These are phyloP conservation scores for Diaporthe sp. DNA, from an alignment of 2,329 filamentous ascomycete species.

Conservation along the genomic window DNA sequence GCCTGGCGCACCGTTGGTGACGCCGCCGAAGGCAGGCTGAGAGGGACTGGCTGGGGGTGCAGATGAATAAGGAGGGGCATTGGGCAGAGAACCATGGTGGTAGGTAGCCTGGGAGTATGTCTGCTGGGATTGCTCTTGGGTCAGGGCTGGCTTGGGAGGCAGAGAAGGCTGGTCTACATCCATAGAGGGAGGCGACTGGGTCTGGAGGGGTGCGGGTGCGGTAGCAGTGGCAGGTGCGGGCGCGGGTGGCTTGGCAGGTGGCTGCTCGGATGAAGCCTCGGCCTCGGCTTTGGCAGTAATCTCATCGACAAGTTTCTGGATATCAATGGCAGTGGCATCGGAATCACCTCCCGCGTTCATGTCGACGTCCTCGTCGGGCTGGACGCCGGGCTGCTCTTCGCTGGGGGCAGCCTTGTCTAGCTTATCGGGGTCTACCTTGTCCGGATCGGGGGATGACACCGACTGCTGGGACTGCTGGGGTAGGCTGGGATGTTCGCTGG, in stretches of 20 bases:
- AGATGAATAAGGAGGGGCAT: constrained; percentile 35
- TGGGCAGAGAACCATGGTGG: constrained; percentile 39
- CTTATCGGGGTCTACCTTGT: constrained; percentile 35
- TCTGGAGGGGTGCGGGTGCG: constrained; percentile 16
- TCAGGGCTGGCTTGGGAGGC: constrained; percentile 47
- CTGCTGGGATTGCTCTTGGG: constrained; percentile 42
- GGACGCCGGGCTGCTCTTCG: constrained; percentile 32
- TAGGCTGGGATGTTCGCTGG: constrained; percentile 25
- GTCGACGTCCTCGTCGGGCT: constrained; percentile 38
- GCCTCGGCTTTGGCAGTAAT: constrained; percentile 49
- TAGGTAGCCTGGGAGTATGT: constrained; percentile 38
- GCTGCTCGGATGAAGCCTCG: constrained; percentile 39
- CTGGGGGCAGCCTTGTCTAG: constrained; percentile 20
- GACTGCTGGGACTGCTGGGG: constrained; percentile 18
- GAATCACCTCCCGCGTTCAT: constrained; percentile 35
- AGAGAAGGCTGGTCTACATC: constrained; percentile 45
- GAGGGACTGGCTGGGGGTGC: constrained; percentile 32
- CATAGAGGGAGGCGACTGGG: constrained; percentile 39
- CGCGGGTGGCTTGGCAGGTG: constrained; percentile 39
- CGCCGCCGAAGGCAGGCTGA: constrained; percentile 33
- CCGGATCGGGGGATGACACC: constrained; percentile 28
- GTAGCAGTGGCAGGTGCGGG: too few relatives aligned
- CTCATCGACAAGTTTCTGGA: constrained; percentile 52
- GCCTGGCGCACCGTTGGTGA: constrained; percentile 29
- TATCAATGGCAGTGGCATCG: constrained; percentile 47